phyloP scores from a whole-genome alignment of 192 early-diverging fungal genomes.

The Coemansia pectinata region DNA sequence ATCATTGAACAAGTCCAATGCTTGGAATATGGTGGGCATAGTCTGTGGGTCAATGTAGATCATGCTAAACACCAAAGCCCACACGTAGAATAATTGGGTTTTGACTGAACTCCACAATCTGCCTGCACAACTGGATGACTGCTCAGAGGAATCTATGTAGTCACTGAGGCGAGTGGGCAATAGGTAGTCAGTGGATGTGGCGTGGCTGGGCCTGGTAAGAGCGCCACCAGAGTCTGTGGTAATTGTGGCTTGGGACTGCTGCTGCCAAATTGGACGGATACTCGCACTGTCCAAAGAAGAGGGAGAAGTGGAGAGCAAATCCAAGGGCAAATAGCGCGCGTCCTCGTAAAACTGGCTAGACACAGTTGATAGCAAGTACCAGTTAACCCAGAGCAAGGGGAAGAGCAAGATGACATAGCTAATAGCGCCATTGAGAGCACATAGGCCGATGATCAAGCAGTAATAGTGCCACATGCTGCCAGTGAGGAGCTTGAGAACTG shows the following conservation, averaged over 20 bases:
- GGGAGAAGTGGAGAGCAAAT: slow-evolving; percentile 12
- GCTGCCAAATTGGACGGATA: not conserved
- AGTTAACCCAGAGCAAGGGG: slow-evolving; percentile 48
- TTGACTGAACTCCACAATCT: slow-evolving; percentile 9
- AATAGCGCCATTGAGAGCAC: slow-evolving; percentile 44
- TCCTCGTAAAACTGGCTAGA: slow-evolving; percentile 46
- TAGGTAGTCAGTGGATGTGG: slow-evolving; percentile 47
- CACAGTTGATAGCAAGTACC: slow-evolving; percentile 38
- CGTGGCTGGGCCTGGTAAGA: slow-evolving; percentile 22
- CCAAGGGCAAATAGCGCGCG: slow-evolving; percentile 40
- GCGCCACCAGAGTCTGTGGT: not conserved
- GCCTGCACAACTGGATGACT: slow-evolving; percentile 10
- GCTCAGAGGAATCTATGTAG: slow-evolving; percentile 22
- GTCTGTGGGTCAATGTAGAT: slow-evolving; percentile 50
- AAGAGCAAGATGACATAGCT: slow-evolving; percentile 43
- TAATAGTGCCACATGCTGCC: slow-evolving; percentile 56
- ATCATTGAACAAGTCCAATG: slow-evolving; percentile 27
- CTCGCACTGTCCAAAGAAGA: not conserved
- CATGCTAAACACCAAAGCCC: slow-evolving; percentile 30
- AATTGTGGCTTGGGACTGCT: not conserved
- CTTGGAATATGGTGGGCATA: slow-evolving; percentile 23
- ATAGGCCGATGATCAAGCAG: slow-evolving; percentile 50
- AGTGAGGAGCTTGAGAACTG: slow-evolving; percentile 42
- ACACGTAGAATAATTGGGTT: not conserved
- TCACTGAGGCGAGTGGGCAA: slow-evolving; percentile 41